Evolutionary conservation across 148 eudicot species (phyloP).

Genomic region (Rhododendron mucronatum): DNA sequence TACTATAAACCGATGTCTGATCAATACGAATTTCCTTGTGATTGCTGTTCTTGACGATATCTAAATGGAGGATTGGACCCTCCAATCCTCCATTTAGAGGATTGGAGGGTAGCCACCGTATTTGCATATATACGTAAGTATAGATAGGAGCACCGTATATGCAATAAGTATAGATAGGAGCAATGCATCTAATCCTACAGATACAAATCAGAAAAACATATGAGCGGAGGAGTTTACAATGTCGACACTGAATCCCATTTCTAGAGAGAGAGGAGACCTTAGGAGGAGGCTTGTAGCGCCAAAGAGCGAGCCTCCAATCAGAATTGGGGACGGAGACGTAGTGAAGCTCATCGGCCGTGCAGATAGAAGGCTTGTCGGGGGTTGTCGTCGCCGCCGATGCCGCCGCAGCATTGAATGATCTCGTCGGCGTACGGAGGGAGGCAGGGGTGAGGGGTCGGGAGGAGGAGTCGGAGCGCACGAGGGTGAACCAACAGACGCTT

Average conservation of each 20-base stretch:
- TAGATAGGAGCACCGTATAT: neutral
- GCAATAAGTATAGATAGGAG: neutral
- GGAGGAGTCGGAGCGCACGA: constrained; percentile 7
- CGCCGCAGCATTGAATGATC: constrained; percentile 1
- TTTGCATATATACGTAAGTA: neutral
- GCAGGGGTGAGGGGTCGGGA: neutral
- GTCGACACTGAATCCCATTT: neutral
- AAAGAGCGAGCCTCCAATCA: constrained; percentile 85
- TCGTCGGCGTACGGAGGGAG: constrained; percentile 8
- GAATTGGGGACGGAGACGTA: constrained; percentile 64
- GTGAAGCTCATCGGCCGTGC: constrained; percentile 96
- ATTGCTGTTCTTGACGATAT: too few species aligned
- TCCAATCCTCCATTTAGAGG: too few species aligned
- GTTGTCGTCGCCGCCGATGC: neutral
- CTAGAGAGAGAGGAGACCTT: constrained; percentile 30
- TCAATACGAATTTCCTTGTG: too few species aligned
- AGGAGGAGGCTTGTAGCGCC: constrained; percentile 82
- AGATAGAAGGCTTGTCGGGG: constrained; percentile 52
- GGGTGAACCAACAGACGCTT: constrained; percentile 10
- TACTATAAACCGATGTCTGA: too few species aligned
- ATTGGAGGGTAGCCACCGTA: neutral
- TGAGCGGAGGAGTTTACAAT: neutral
- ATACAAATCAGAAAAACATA: neutral
- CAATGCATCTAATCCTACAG: neutral
- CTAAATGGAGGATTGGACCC: too few species aligned